Evolutionary conservation across 495 filamentous ascomycete genomes (phyloP).

Genomic region (Platismatia glauca): DNA sequence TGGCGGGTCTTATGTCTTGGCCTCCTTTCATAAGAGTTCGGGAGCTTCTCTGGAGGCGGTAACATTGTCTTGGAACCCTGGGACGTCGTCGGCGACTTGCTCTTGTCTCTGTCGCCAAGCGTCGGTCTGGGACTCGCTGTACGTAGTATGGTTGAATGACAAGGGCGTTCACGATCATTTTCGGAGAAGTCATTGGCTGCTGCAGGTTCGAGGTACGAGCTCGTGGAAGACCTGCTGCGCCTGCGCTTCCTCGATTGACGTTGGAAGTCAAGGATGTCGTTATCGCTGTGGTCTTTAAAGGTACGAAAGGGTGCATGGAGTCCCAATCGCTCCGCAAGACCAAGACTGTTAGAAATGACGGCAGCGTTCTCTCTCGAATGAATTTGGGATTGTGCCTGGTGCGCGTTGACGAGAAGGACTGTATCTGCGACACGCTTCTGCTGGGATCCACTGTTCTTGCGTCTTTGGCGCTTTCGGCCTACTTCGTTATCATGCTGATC

Average conservation of each 20-base stretch:
- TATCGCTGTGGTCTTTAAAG: slow-evolving; percentile 10
- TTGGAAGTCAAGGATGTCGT: slow-evolving; percentile 7
- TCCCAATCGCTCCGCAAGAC: slow-evolving; percentile 15
- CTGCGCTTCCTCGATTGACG: slow-evolving; percentile 16
- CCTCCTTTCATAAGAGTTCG: slow-evolving; percentile 45
- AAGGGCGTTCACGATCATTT: neutral
- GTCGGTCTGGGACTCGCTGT: neutral
- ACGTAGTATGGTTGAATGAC: neutral
- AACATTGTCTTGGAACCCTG: neutral
- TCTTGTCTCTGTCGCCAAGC: neutral
- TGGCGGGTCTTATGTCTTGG: slow-evolving; percentile 53
- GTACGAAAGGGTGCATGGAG: slow-evolving; percentile 21
- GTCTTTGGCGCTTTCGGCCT: neutral
- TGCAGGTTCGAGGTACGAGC: slow-evolving; percentile 25
- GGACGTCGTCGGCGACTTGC: neutral
- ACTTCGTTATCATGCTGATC: neutral
- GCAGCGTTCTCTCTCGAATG: neutral
- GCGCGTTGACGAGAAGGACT: neutral
- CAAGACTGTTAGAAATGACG: neutral
- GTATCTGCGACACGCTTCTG: neutral
- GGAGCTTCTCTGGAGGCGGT: neutral
- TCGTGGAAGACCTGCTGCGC: slow-evolving; percentile 21
- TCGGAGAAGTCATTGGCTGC: slow-evolving; percentile 6
- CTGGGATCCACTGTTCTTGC: neutral
- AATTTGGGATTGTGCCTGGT: neutral